Conservation (phyloP, 192 early-diverging fungal species). For the Gigaspora rosea region DNA sequence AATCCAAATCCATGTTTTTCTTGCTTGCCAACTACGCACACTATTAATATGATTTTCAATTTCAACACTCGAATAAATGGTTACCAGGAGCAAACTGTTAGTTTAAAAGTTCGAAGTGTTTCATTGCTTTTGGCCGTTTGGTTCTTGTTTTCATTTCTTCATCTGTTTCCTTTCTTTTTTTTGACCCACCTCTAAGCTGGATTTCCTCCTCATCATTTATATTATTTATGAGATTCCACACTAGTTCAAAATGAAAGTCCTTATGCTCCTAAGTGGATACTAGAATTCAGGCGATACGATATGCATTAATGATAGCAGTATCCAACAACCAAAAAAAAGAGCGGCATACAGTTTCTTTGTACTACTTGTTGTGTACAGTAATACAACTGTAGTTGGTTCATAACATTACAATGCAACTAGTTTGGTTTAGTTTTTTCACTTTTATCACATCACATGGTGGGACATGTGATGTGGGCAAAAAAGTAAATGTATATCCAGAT, state of each 20-base stretch:
- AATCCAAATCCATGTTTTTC: neutral
- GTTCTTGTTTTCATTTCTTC: neutral
- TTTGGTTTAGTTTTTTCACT: too few relatives aligned
- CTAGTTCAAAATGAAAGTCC: neutral
- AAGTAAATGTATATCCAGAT: too few relatives aligned
- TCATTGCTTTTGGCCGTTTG: too few relatives aligned
- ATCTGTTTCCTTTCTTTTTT: neutral
- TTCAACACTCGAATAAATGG: slow-evolving; percentile 1
- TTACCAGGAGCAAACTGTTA: neutral
- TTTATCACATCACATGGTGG: too few relatives aligned
- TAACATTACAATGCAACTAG: slow-evolving; percentile 10
- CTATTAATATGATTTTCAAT: neutral
- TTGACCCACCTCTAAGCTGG: neutral
- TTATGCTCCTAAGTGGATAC: too few relatives aligned
- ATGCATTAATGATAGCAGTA: too few relatives aligned
- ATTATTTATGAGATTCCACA: slow-evolving; percentile 1
- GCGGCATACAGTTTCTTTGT: too few relatives aligned
- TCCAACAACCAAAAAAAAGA: slow-evolving; percentile 30
- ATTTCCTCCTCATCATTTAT: neutral
- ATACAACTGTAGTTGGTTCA: slow-evolving; percentile 30
- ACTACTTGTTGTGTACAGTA: slow-evolving; percentile 19
- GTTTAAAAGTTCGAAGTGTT: neutral
- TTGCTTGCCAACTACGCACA: neutral
- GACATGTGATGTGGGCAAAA: too few relatives aligned
- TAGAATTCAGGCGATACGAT: too few relatives aligned